A percentile compares a stretch with the other conserved stretches of the same genome.
Evolutionary conservation across 768 basidiomycete genomes (phyloP).

Genomic region (Plicaturopsis crispa): DNA sequence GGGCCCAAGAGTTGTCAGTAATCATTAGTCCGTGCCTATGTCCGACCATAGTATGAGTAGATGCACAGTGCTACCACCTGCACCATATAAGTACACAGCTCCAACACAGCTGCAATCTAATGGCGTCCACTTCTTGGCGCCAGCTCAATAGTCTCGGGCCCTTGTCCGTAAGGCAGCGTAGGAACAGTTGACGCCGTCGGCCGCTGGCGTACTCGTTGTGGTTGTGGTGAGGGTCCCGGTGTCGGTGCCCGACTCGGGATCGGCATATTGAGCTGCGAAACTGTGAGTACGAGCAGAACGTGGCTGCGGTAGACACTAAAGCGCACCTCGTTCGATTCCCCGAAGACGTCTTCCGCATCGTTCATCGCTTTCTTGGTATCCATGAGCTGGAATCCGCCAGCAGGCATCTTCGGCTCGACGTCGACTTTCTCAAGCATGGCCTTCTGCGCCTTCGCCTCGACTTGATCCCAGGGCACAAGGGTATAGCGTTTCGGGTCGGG

Average conservation of each 20-base stretch:
- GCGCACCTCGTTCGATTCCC: conserved; percentile 24
- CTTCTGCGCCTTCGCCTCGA: conserved; percentile 33
- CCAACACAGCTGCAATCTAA: too few species aligned
- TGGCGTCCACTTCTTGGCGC: too few species aligned
- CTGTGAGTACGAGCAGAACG: conserved; percentile 1
- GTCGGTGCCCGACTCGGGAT: conserved; percentile 21
- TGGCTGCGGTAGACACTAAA: background rate
- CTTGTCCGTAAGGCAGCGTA: too few species aligned
- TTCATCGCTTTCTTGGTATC: conserved; percentile 45
- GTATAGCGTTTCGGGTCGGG: conserved; percentile 55
- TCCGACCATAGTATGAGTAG: too few species aligned
- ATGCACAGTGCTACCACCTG: too few species aligned
- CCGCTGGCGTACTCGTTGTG: conserved; percentile 1
- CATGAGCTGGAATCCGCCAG: conserved; percentile 41
- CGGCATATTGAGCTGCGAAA: conserved; percentile 26
- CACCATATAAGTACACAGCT: too few species aligned
- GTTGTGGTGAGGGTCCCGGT: conserved; percentile 5
- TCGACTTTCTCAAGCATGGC: conserved; percentile 14
- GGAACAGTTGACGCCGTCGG: conserved; percentile 8
- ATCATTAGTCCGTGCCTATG: too few species aligned
- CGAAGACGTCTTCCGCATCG: conserved; percentile 36
- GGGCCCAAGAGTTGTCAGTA: too few species aligned
- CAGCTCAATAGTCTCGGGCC: too few species aligned
- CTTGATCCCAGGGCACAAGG: conserved; percentile 64
- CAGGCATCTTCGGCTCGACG: conserved; percentile 20